Conservation (phyloP, 345 rosid species). For the Boechera stricta region DNA sequence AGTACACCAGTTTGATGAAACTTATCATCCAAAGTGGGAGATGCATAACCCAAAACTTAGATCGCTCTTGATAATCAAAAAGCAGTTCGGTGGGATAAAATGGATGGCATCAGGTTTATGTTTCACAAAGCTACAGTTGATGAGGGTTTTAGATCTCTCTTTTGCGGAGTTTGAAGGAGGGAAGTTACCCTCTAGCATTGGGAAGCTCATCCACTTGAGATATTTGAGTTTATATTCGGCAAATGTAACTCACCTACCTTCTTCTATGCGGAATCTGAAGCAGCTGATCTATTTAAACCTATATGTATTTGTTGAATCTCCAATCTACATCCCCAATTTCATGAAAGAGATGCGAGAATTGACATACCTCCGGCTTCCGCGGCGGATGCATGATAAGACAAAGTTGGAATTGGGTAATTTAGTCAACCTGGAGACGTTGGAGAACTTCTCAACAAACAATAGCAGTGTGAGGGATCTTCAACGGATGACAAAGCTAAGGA, state of each 20-base stretch:
- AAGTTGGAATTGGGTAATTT: constrained; percentile 18
- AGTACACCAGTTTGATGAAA: constrained; percentile 1
- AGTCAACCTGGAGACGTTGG: constrained; percentile 4
- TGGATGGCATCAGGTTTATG: constrained; percentile 12
- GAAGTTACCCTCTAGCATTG: constrained; percentile 33
- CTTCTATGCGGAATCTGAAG: not conserved
- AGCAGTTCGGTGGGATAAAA: rapidly evolving
- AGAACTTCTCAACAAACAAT: constrained; percentile 2
- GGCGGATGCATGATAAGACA: rapidly evolving
- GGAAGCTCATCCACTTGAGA: constrained; percentile 44
- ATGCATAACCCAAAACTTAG: constrained; percentile 1
- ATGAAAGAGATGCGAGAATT: constrained; percentile 21
- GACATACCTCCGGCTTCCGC: not conserved
- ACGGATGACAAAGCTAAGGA: not conserved
- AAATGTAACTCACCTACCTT: not conserved
- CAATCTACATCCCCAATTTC: constrained; percentile 22
- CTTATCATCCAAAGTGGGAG: not conserved
- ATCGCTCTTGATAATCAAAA: not conserved
- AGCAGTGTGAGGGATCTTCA: not conserved
- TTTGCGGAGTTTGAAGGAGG: not conserved
- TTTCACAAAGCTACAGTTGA: constrained; percentile 13
- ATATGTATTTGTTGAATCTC: rapidly evolving
- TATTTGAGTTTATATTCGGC: not conserved
- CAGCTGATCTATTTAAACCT: not conserved
- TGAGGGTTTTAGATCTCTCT: constrained; percentile 45